phyloP scores from a whole-genome alignment of 495 filamentous ascomycete genomes.

The Aspergillus ellipticus region DNA sequence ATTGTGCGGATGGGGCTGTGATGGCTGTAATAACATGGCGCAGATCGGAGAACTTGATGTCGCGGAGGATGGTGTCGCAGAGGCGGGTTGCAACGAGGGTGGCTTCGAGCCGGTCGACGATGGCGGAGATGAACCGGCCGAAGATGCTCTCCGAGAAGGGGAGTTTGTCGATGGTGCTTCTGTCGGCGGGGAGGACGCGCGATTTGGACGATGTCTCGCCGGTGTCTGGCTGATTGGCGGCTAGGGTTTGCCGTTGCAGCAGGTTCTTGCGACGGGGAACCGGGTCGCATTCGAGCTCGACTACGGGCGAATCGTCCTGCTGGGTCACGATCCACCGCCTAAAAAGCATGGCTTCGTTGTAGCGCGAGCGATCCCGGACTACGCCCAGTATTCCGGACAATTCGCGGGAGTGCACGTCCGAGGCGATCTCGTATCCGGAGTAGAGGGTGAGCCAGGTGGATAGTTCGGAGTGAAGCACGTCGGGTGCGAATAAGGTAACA shows the following conservation, averaged over 20 bases:
- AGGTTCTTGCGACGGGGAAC: conserved; percentile 32
- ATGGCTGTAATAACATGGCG: conserved; percentile 69
- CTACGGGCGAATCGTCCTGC: not conserved
- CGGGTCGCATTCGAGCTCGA: conserved; percentile 29
- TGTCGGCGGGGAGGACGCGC: conserved; percentile 19
- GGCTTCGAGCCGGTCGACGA: conserved; percentile 65
- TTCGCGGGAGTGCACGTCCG: conserved; percentile 20
- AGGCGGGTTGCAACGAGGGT: conserved; percentile 61
- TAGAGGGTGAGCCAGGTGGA: conserved; percentile 22
- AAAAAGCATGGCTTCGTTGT: conserved; percentile 29
- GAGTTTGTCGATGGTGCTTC: conserved; percentile 49
- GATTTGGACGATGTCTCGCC: conserved; percentile 18
- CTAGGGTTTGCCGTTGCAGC: conserved; percentile 20
- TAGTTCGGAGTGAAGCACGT: conserved; percentile 16
- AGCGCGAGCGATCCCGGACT: conserved; percentile 27
- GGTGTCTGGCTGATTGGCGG: conserved; percentile 6
- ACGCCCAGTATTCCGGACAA: conserved; percentile 20
- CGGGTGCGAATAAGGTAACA: conserved; percentile 38
- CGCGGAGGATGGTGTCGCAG: conserved; percentile 54
- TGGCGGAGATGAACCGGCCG: conserved; percentile 69
- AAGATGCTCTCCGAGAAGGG: conserved; percentile 60
- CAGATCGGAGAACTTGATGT: conserved; percentile 51
- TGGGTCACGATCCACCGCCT: conserved; percentile 22
- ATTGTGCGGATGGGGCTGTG: conserved; percentile 58
- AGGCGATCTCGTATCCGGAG: conserved; percentile 20